Percentiles rank a stretch among this genome's conserved stretches.
phyloP scores from a whole-genome alignment of 306 rosid species.

The Elaeagnus macrophylla region DNA sequence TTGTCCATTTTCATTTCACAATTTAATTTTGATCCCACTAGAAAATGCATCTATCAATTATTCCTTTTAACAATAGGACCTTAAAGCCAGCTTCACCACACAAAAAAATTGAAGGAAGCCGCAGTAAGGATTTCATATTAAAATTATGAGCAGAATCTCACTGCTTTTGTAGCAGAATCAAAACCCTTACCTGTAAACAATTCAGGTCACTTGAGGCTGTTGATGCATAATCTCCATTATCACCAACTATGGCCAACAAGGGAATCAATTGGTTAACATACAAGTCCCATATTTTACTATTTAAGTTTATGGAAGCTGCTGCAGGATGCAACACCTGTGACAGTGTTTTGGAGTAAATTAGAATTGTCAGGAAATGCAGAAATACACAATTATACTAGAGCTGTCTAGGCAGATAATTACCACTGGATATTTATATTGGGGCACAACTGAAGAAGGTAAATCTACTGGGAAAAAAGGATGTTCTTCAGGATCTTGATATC shows the following conservation, averaged over 20 bases:
- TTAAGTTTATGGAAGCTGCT: constrained; percentile 58
- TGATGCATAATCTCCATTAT: constrained; percentile 79
- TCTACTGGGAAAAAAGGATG: constrained; percentile 59
- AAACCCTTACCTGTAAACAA: constrained; percentile 57
- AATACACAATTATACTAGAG: not conserved
- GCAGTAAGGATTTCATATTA: not conserved
- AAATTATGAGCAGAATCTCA: constrained; percentile 2
- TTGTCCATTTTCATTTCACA: not conserved
- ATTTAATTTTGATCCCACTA: not conserved
- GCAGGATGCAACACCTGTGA: constrained; percentile 57
- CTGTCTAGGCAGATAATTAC: constrained; percentile 27
- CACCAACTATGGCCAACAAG: constrained; percentile 42
- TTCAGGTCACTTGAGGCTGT: constrained; percentile 83
- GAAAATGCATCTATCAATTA: too few species aligned
- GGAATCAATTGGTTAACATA: constrained; percentile 65
- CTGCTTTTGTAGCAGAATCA: not conserved
- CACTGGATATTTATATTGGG: constrained; percentile 35
- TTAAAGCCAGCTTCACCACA: not conserved
- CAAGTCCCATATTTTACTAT: constrained; percentile 56
- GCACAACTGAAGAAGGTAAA: constrained; percentile 44
- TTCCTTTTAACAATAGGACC: not conserved
- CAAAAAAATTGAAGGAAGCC: not conserved
- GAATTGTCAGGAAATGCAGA: not conserved
- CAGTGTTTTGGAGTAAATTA: constrained; percentile 10
- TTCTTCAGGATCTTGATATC: constrained; percentile 73